phyloP scores from a whole-genome alignment of 768 basidiomycete genomes.

The Tephrocybe sp. region DNA sequence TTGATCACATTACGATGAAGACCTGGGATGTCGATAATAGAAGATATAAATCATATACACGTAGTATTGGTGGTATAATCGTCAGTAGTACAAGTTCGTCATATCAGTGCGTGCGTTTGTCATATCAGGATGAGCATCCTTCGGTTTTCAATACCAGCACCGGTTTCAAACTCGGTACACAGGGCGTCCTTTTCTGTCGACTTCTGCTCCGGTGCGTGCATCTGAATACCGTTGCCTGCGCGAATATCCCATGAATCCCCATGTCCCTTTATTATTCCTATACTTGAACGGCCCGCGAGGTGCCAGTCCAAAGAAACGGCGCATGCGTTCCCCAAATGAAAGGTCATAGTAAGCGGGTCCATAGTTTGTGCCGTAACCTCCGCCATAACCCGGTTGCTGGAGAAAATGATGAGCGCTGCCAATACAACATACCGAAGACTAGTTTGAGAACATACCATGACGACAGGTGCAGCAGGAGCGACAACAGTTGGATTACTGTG shows the following conservation, averaged over 20 bases:
- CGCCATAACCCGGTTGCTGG: constrained; percentile 29
- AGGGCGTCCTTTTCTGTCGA: constrained; percentile 54
- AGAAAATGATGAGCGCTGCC: background rate
- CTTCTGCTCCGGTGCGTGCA: constrained; percentile 46
- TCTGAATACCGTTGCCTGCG: constrained; percentile 48
- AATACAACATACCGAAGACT: background rate
- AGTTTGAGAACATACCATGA: constrained; percentile 23
- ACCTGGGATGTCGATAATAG: background rate
- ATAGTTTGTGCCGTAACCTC: constrained; percentile 19
- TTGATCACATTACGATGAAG: background rate
- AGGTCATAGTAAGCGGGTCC: constrained; percentile 22
- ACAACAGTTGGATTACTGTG: constrained; percentile 22
- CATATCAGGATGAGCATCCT: no score
- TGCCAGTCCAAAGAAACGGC: constrained; percentile 53
- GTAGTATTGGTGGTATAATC: background rate
- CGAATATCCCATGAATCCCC: constrained; percentile 57
- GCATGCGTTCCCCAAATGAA: constrained; percentile 44
- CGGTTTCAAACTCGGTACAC: constrained; percentile 43
- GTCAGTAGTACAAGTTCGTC: background rate
- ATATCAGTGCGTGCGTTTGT: background rate
- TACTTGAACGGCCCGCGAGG: constrained; percentile 38
- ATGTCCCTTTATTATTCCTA: constrained; percentile 42
- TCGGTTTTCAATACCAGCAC: no score
- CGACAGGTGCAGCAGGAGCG: constrained; percentile 23
- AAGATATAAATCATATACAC: background rate